Evolutionary conservation across 73 alveolate species (phyloP).

Genomic region (Paramecium sexaurelia): DNA sequence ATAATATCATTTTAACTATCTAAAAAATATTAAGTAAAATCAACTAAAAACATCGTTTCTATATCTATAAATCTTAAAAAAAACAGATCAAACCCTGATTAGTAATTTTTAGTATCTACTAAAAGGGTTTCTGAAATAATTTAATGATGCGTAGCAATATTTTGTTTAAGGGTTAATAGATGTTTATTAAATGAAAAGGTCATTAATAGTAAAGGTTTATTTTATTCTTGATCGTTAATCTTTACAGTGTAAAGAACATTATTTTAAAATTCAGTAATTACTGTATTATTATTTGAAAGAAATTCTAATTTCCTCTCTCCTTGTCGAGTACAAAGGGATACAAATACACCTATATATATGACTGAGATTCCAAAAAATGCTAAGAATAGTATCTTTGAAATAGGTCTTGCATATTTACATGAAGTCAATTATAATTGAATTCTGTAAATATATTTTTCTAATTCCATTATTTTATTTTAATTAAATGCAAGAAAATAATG

Average conservation of each 20-base stretch:
- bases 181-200: neutral
- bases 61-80: neutral
- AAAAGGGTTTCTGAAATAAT: neutral
- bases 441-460: slow-evolving; percentile 15
- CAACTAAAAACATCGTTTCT: slow-evolving; percentile 21
- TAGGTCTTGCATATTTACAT: neutral
- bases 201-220: neutral
- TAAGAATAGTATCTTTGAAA: neutral
- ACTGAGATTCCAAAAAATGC: neutral
- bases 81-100: neutral
- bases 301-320: neutral
- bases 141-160: neutral
- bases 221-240: neutral
- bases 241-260: neutral
- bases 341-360: neutral
- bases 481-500: slow-evolving; percentile 9
- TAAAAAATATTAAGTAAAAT: neutral
- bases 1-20: neutral
- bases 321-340: neutral
- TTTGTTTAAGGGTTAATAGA: neutral
- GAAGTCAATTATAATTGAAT: neutral
- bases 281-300: neutral
- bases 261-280: neutral
- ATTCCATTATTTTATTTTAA: slow-evolving; percentile 40
- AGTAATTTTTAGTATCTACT: neutral